phyloP scores from a whole-genome alignment of 768 basidiomycete species.

The Astraeus odoratus region DNA sequence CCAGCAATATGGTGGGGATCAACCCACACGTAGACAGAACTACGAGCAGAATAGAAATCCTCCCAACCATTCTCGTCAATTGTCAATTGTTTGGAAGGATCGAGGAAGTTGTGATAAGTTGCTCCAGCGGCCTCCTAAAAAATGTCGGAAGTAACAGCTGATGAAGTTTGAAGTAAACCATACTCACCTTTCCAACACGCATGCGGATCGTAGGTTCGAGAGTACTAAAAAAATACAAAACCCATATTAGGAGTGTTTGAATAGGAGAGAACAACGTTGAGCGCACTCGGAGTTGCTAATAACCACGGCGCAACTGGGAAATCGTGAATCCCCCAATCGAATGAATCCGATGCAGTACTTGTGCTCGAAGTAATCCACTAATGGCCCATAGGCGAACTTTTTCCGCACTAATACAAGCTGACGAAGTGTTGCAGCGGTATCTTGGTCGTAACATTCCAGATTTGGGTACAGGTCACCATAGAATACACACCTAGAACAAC shows the following conservation, averaged over 20 bases:
- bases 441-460: slow-evolving; percentile 53
- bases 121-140: slow-evolving; percentile 26
- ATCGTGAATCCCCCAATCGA: slow-evolving; percentile 49
- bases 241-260: background rate
- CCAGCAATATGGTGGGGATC: too few relatives aligned
- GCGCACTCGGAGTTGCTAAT: slow-evolving; percentile 47
- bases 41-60: slow-evolving; percentile 50
- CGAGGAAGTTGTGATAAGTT: slow-evolving; percentile 44
- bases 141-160: slow-evolving; percentile 10
- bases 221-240: background rate
- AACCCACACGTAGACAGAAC: slow-evolving; percentile 57
- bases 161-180: slow-evolving; percentile 1
- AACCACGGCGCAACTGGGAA: slow-evolving; percentile 65
- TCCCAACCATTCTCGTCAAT: slow-evolving; percentile 57
- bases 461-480: slow-evolving; percentile 80
- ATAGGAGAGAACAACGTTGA: background rate
- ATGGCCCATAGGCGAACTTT: slow-evolving; percentile 59
- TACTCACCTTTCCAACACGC: slow-evolving; percentile 57
- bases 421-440: slow-evolving; percentile 43
- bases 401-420: slow-evolving; percentile 56
- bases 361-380: slow-evolving; percentile 51
- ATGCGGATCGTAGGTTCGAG: slow-evolving; percentile 41
- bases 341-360: slow-evolving; percentile 73
- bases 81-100: slow-evolving; percentile 32
- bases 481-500: slow-evolving; percentile 63